Evolutionary conservation across 2,329 filamentous ascomycete species (phyloP).

Genomic region (Botrytis cinerea): DNA sequence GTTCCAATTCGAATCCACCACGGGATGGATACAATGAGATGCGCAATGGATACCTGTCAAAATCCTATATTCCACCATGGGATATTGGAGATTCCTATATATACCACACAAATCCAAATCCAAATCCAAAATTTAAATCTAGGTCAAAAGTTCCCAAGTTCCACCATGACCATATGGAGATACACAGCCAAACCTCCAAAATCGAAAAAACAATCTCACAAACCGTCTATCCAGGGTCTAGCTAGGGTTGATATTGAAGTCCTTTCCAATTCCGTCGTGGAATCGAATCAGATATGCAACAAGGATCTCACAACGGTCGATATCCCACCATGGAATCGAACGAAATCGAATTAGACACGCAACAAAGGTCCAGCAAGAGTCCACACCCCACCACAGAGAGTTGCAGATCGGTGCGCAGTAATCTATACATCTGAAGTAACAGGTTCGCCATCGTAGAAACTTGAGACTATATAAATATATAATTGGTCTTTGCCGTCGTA

Average conservation of each 20-base stretch:
- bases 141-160: too few species aligned
- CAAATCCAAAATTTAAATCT: neutral
- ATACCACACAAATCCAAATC: neutral
- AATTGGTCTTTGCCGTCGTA: too few species aligned
- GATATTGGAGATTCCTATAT: neutral
- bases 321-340: too few species aligned
- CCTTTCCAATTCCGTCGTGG: neutral
- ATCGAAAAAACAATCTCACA: neutral
- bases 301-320: too few species aligned
- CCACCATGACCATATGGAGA: neutral
- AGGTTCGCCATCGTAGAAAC: too few species aligned
- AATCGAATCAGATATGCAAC: neutral
- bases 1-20: neutral
- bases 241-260: neutral
- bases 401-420: too few species aligned
- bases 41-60: neutral
- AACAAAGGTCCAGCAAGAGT: too few species aligned
- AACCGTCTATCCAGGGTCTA: neutral
- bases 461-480: too few species aligned
- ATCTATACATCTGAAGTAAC: too few species aligned
- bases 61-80: neutral
- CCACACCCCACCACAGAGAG: neutral
- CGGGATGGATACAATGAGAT: neutral
- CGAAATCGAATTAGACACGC: neutral
- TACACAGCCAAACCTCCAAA: fast-evolving